phyloP scores from a whole-genome alignment of 2,329 filamentous ascomycete species.

The Hymenoscyphus scutula region DNA sequence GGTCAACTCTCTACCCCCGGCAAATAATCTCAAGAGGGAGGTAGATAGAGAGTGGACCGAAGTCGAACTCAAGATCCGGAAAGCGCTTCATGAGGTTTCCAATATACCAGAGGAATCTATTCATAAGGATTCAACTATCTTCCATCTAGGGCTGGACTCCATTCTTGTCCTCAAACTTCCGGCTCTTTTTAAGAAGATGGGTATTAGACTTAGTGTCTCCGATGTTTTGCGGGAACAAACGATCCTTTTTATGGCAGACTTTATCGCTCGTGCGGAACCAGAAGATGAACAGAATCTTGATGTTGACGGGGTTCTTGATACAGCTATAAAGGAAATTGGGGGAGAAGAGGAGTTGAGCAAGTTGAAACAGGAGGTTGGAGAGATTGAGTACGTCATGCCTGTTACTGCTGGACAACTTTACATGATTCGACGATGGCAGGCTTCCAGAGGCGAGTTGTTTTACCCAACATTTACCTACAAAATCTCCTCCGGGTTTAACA shows the following conservation, averaged over 20 bases:
- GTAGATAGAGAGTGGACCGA: slow-evolving; percentile 37
- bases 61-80: slow-evolving; percentile 41
- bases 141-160: slow-evolving; percentile 85
- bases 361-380: slow-evolving; percentile 37
- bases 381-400: slow-evolving; percentile 56
- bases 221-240: slow-evolving; percentile 67
- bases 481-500: slow-evolving; percentile 42
- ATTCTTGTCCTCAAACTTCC: slow-evolving; percentile 87
- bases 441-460: slow-evolving; percentile 64
- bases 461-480: slow-evolving; percentile 69
- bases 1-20: background rate
- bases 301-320: slow-evolving; percentile 40
- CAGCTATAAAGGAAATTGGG: slow-evolving; percentile 42
- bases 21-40: background rate
- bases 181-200: slow-evolving; percentile 63
- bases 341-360: slow-evolving; percentile 38
- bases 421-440: slow-evolving; percentile 76
- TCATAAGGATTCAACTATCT: slow-evolving; percentile 61
- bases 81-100: slow-evolving; percentile 56
- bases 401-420: slow-evolving; percentile 76
- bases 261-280: slow-evolving; percentile 34
- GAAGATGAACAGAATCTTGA: slow-evolving; percentile 38
- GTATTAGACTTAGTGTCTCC: slow-evolving; percentile 63
- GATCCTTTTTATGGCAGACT: slow-evolving; percentile 59
- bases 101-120: slow-evolving; percentile 58